phyloP scores from a whole-genome alignment of 2,329 filamentous ascomycete species.

The Trichoderma sp. region DNA sequence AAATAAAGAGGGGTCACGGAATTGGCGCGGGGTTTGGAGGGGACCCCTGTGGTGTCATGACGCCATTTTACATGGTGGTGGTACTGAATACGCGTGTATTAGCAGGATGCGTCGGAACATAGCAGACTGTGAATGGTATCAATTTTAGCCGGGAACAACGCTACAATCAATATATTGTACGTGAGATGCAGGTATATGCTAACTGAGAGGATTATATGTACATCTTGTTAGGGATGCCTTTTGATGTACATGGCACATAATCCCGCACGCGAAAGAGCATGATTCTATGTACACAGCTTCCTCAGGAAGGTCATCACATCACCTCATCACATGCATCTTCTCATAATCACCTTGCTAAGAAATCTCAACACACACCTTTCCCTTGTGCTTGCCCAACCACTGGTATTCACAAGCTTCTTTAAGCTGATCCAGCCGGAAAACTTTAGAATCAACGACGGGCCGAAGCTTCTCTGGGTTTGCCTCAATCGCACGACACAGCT shows the following conservation, averaged over 20 bases:
- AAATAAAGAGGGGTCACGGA: not conserved
- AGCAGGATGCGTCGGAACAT: not conserved
- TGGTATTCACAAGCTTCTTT: constrained; percentile 2
- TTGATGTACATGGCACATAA: not conserved
- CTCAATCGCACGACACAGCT: constrained; percentile 2
- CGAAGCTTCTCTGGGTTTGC: not conserved
- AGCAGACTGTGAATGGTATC: not conserved
- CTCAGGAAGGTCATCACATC: not conserved
- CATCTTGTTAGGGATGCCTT: not conserved
- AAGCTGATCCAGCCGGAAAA: not conserved
- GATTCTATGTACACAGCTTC: not conserved
- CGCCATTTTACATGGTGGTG: not conserved
- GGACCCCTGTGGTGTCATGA: not conserved
- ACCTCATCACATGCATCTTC: not conserved
- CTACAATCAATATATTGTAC: not conserved
- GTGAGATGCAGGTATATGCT: not conserved
- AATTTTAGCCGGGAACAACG: not conserved
- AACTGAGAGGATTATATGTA: not conserved
- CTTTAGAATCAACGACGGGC: not conserved
- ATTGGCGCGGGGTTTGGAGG: not conserved
- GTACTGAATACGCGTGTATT: not conserved
- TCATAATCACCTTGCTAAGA: not conserved
- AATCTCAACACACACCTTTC: constrained; percentile 3
- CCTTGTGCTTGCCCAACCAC: not conserved
- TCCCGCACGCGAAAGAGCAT: not conserved